Conservation (phyloP, 495 filamentous ascomycete species). For the Penicillium chermesinum region DNA sequence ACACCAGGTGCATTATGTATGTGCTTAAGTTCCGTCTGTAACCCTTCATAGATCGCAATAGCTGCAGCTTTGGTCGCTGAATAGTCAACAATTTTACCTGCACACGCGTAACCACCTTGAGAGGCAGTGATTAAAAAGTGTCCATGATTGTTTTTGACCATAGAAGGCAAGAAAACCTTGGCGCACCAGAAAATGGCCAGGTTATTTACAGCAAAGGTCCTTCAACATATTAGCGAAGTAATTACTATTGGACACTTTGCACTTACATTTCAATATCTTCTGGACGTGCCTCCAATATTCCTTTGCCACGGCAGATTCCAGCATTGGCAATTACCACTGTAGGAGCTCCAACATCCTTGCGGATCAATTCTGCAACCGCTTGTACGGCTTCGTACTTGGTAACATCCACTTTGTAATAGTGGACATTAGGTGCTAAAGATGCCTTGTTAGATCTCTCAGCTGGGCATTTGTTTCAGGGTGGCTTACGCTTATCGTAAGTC, state of each 20-base stretch:
- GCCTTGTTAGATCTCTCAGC: too few species aligned
- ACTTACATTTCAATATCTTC: neutral
- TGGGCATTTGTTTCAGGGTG: too few species aligned
- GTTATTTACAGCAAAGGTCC: constrained; percentile 36
- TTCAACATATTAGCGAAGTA: too few species aligned
- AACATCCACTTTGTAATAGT: constrained; percentile 1
- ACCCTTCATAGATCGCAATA: constrained; percentile 43
- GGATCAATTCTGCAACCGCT: neutral
- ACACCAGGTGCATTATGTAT: constrained; percentile 23
- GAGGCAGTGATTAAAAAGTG: constrained; percentile 48
- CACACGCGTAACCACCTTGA: constrained; percentile 43
- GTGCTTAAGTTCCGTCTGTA: constrained; percentile 21
- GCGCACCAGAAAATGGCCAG: constrained; percentile 42
- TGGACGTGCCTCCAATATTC: constrained; percentile 2
- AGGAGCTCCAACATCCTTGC: neutral
- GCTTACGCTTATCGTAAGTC: too few species aligned
- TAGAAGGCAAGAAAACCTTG: constrained; percentile 49
- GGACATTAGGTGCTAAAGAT: neutral
- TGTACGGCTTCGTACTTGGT: neutral
- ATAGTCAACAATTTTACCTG: constrained; percentile 50
- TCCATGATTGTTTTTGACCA: constrained; percentile 48
- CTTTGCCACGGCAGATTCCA: neutral
- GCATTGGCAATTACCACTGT: constrained; percentile 2
- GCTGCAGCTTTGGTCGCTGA: constrained; percentile 51
- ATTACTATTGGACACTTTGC: too few species aligned